Evolutionary conservation across 306 rosid genomes (phyloP).

Genomic region (Vigna radiata): DNA sequence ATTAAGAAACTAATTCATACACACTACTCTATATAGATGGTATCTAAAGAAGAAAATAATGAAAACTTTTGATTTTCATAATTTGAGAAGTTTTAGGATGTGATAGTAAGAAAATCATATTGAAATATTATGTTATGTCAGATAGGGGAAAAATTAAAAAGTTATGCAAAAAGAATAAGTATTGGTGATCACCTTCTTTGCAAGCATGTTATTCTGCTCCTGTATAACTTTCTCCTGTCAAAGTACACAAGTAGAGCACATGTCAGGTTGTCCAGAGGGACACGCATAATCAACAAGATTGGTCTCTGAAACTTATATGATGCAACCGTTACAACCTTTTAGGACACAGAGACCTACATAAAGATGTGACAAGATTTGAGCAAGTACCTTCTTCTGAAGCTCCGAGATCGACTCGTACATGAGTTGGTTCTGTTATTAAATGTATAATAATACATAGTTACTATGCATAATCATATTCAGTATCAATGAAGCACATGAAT

Average conservation of each 20-base stretch:
- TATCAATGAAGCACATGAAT: neutral
- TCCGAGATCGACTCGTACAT: slow-evolving; percentile 80
- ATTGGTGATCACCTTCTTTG: slow-evolving; percentile 63
- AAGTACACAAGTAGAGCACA: slow-evolving; percentile 15
- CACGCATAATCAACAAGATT: slow-evolving; percentile 24
- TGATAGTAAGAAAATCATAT: no score
- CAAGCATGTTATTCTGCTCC: slow-evolving; percentile 75
- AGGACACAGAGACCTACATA: neutral
- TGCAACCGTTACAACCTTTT: slow-evolving; percentile 8
- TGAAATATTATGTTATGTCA: no score
- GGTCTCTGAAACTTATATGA: neutral
- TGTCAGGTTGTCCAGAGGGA: slow-evolving; percentile 30
- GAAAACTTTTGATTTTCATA: no score
- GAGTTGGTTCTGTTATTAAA: slow-evolving; percentile 71
- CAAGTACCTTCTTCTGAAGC: slow-evolving; percentile 75
- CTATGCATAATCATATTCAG: neutral
- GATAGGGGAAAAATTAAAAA: no score
- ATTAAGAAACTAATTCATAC: neutral
- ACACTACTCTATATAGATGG: no score
- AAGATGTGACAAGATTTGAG: neutral
- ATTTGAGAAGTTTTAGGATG: neutral
- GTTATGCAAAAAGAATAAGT: no score
- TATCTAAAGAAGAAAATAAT: neutral
- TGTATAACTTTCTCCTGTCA: slow-evolving; percentile 68
- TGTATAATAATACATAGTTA: neutral